A percentile compares a stretch with the other conserved stretches of the same genome.
phyloP scores from a whole-genome alignment of 108 stramenopile species.

The Cyclotella kingstonii region DNA sequence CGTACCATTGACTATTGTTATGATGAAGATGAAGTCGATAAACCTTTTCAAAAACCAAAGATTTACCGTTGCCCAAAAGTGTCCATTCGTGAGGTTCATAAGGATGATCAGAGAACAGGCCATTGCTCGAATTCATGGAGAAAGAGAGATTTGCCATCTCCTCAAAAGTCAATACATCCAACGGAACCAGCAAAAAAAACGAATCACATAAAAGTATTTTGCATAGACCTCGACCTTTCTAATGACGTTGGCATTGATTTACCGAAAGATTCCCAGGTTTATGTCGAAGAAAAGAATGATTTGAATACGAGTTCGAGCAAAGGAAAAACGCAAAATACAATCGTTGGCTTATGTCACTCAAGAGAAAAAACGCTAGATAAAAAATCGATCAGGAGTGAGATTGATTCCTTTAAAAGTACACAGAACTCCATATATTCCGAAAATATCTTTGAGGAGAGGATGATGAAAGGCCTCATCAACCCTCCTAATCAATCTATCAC shows the following conservation, averaged over 20 bases:
- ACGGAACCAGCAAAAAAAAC: not conserved
- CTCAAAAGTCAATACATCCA: not conserved
- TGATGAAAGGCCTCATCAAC: no score
- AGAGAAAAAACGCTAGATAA: no score
- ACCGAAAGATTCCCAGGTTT: constrained; percentile 1
- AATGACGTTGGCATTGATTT: not conserved
- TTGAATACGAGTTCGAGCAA: not conserved
- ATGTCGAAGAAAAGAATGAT: not conserved
- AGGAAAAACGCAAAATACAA: no score
- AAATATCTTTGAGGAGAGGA: not conserved
- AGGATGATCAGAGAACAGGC: not conserved
- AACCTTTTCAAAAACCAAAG: no score
- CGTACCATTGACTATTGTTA: no score
- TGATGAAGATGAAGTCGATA: no score
- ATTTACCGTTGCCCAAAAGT: not conserved
- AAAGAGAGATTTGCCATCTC: not conserved
- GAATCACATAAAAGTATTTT: not conserved
- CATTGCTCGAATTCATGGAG: constrained; percentile 1
- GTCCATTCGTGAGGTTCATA: not conserved
- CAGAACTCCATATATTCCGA: no score
- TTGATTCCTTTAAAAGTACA: no score
- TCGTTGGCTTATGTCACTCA: no score
- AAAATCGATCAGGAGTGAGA: no score
- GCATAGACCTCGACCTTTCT: constrained; percentile 2
- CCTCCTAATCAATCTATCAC: not conserved